Base-by-base conservation (phyloP, 352 stramenopile genomes). In the Halophytophthora batemanensis region DNA sequence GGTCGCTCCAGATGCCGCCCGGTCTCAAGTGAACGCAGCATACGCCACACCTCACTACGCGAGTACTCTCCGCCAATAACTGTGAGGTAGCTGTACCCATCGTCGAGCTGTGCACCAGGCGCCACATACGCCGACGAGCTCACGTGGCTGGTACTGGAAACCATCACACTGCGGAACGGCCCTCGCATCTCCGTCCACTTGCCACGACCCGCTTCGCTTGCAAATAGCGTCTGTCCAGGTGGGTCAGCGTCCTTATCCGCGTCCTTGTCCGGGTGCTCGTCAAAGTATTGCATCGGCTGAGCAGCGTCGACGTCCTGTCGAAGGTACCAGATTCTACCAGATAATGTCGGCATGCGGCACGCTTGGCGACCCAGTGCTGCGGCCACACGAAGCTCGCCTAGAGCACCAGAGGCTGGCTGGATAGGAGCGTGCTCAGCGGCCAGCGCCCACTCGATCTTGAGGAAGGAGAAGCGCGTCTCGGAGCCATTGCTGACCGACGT, bases 371-470 rank as follows among this genome's bases (percentile, higher is more conserved):
- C 35, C 14, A 69, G 53, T 14, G 60, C 68, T 25, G 86, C 62
- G 2, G 69, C 74, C 34, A 87, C 86, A 17, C 82, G 73, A 17
- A 72, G 39, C 15, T 59, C 50, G 31, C 76, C 82, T 11, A 93
- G 61, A 14, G 53, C 59, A 7, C 79, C 68, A 10, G 78, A 53
- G 21, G 67, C 59, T 44, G 86, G 77, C 6, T 69, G 82, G 10
- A 67, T 56, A 2, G 88, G 40, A 51, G 84, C 65, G 14, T 86
- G 64, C 51, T 86, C 76, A 11, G 76, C 71, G 19, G 86, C 73
- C 17, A 86, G 61, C 3, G 71, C 75, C 77, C 79, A 93, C 48
- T 87, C 74, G 8, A 90, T 47, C 31, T 73, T 81, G 6, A 91
- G 61, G 54, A 92, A 89, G 25, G 72, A 87, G 61, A 70, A 86